A percentile compares a stretch with the other conserved stretches of the same genome.
Evolutionary conservation across 768 basidiomycete genomes (phyloP).

Genomic region (Roridomyces roridus): DNA sequence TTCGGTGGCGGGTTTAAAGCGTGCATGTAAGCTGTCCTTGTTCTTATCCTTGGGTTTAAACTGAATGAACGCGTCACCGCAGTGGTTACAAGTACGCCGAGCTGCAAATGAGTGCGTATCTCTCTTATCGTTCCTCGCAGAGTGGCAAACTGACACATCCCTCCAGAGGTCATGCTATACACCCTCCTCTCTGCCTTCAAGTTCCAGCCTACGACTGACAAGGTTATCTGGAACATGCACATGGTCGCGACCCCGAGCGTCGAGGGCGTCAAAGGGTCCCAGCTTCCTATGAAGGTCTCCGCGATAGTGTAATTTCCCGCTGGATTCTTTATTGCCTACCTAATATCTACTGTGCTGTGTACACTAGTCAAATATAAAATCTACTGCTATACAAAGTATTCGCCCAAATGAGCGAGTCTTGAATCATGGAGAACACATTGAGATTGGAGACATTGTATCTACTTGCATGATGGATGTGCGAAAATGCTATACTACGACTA

Average conservation of each 20-base stretch:
- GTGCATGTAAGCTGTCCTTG: conserved; percentile 33
- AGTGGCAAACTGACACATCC: not conserved
- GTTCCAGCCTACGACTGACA: conserved; percentile 10
- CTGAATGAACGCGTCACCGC: not conserved
- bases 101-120: conserved; percentile 38
- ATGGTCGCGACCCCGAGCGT: conserved; percentile 15
- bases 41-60: not conserved
- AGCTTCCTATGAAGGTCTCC: conserved; percentile 15
- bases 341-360: not conserved
- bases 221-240: conserved; percentile 22
- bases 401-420: no score
- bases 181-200: conserved; percentile 15
- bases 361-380: no score
- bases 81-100: conserved; percentile 42
- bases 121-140: not conserved
- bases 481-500: conserved; percentile 47
- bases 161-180: conserved; percentile 21
- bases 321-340: no score
- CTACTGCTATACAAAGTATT: no score
- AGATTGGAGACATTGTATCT: conserved; percentile 39
- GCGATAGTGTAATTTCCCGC: not conserved
- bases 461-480: conserved; percentile 52
- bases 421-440: not conserved
- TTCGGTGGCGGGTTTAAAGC: conserved; percentile 35
- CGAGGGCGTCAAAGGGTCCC: conserved; percentile 11